A percentile compares a stretch with the other conserved stretches of the same genome.
These are phyloP conservation scores for Monosporascus sp. DNA, from an alignment of 2,329 filamentous ascomycete species.

Conservation along the genomic window DNA sequence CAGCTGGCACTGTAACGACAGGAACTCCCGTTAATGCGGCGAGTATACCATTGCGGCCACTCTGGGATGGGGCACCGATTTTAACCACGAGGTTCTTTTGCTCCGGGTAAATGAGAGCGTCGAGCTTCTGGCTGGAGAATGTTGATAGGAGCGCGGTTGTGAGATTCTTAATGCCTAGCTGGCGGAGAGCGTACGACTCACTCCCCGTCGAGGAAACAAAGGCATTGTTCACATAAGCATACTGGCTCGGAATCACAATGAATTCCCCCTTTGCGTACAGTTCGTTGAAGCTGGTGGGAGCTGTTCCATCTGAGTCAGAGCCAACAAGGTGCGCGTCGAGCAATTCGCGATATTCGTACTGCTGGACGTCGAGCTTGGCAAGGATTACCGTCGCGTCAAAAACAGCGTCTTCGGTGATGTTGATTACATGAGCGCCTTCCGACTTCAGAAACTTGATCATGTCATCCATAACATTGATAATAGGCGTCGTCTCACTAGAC, in stretches of 20 bases:
- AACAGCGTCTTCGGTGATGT: slow-evolving; percentile 36
- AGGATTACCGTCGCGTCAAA: slow-evolving; percentile 49
- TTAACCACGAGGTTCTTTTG: slow-evolving; percentile 59
- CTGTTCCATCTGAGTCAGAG: slow-evolving; percentile 33
- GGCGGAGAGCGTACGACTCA: slow-evolving; percentile 40
- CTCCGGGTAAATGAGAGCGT: slow-evolving; percentile 59
- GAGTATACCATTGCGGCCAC: slow-evolving; percentile 47
- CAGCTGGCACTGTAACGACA: slow-evolving; percentile 43
- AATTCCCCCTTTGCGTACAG: slow-evolving; percentile 48
- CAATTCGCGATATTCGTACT: slow-evolving; percentile 52
- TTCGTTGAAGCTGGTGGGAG: slow-evolving; percentile 40
- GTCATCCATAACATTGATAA: slow-evolving; percentile 47
- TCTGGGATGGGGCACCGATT: slow-evolving; percentile 50
- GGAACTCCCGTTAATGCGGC: slow-evolving; percentile 36
- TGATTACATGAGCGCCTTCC: slow-evolving; percentile 45
- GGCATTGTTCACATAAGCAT: slow-evolving; percentile 46
- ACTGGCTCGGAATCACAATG: slow-evolving; percentile 55
- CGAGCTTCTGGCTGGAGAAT: slow-evolving; percentile 43
- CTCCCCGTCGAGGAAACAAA: slow-evolving; percentile 47
- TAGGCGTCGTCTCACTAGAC: slow-evolving; percentile 48
- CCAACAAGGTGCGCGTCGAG: slow-evolving; percentile 51
- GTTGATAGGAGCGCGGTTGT: slow-evolving; percentile 44
- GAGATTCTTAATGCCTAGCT: slow-evolving; percentile 46
- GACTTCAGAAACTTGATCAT: slow-evolving; percentile 39
- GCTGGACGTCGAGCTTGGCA: slow-evolving; percentile 51